Percentiles rank a stretch among this genome's conserved stretches.
Conservation (phyloP, 2,329 filamentous ascomycete species). For the Trichoderma pleuroti region DNA sequence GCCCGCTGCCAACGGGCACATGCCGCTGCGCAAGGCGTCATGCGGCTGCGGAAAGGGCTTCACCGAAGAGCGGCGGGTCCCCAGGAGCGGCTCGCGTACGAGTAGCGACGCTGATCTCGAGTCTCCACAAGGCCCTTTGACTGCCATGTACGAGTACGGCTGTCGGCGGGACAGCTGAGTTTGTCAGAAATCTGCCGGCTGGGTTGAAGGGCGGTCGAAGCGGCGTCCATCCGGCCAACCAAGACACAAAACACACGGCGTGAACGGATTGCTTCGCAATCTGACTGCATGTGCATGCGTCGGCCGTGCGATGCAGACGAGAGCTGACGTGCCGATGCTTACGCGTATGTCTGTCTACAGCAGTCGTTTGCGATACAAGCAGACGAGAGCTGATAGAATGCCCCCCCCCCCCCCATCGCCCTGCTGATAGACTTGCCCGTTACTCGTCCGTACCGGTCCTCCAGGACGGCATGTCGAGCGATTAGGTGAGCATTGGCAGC, state of each 20-base stretch:
- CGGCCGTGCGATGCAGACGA: slow-evolving; percentile 6
- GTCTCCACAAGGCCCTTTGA: neutral
- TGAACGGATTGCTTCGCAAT: neutral
- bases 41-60: neutral
- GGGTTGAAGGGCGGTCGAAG: neutral
- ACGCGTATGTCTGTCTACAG: neutral
- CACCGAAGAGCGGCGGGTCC: neutral
- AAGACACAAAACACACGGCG: neutral
- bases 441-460: too few relatives aligned
- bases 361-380: neutral
- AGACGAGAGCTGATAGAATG: neutral
- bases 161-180: neutral
- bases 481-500: slow-evolving; percentile 1
- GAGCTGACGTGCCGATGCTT: slow-evolving; percentile 10
- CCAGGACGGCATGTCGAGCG: neutral
- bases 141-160: neutral
- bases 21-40: slow-evolving; percentile 4
- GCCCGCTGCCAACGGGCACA: neutral
- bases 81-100: neutral
- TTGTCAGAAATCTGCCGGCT: neutral
- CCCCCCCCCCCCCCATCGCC: neutral
- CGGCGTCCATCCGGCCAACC: neutral
- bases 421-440: neutral
- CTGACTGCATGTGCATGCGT: slow-evolving; percentile 18
- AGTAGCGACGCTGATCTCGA: neutral